A percentile compares a stretch with the other conserved stretches of the same genome.
These are phyloP conservation scores for Beta lomatogona DNA, from an alignment of 179 eudicot genomes.

Conservation along the genomic window DNA sequence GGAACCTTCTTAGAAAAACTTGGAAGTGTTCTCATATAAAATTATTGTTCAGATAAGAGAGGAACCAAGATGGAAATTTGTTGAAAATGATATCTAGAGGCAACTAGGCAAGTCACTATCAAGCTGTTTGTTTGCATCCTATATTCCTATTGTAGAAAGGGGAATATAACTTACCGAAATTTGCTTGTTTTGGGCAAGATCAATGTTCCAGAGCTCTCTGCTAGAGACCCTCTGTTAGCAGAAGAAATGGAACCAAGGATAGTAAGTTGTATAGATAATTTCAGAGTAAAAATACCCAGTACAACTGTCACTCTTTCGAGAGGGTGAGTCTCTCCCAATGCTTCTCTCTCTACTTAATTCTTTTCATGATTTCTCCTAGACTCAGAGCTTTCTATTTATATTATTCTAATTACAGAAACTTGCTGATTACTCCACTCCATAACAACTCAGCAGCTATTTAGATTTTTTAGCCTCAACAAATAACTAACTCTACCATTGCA, in stretches of 20 bases:
- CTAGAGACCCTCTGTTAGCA: too few species aligned
- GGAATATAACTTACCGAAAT: not conserved
- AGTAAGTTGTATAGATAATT: too few species aligned
- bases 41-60: not conserved
- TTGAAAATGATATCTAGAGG: not conserved
- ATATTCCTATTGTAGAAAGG: not conserved
- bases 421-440: too few species aligned
- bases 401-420: too few species aligned
- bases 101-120: not conserved
- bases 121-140: not conserved
- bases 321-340: not conserved
- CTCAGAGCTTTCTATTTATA: too few species aligned
- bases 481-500: too few species aligned
- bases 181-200: not conserved
- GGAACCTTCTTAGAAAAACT: not conserved
- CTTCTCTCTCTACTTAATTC: not conserved
- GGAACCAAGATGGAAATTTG: not conserved
- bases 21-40: not conserved
- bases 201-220: not conserved
- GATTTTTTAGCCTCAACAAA: too few species aligned
- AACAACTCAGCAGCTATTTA: too few species aligned
- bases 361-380: too few species aligned
- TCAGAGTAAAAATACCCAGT: too few species aligned
- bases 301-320: too few species aligned
- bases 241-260: too few species aligned